A percentile compares a stretch with the other conserved stretches of the same genome.
Conservation (phyloP, 169 alveolate genomes). For the Miamiensis avidus region DNA sequence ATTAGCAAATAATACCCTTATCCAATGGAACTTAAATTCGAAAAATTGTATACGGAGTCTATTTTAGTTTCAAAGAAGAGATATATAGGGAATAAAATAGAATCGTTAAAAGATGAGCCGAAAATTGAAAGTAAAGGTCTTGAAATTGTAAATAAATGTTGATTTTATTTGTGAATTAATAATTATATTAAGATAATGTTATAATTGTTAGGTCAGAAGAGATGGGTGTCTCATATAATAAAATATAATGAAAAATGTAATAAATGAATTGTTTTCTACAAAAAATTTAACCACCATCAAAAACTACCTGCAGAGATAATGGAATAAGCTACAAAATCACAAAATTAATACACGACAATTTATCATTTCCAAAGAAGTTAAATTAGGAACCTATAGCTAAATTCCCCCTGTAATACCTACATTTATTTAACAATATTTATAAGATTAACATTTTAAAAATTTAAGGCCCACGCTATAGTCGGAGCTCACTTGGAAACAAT, state of each 20-base stretch:
- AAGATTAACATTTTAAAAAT: too few species aligned
- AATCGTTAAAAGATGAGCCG: conserved; percentile 55
- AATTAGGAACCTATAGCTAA: conserved; percentile 60
- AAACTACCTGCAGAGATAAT: conserved; percentile 62
- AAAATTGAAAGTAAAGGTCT: conserved; percentile 75
- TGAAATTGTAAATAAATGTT: conserved; percentile 76
- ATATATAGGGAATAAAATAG: conserved; percentile 79
- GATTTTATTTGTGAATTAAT: too few species aligned
- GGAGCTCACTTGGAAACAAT: conserved; percentile 54
- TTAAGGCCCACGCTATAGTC: conserved; percentile 72
- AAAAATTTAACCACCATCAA: conserved; percentile 68
- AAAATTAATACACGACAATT: conserved; percentile 69
- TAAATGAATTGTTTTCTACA: conserved; percentile 66
- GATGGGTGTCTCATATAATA: conserved; percentile 65
- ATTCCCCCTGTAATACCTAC: too few species aligned
- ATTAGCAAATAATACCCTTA: conserved; percentile 68
- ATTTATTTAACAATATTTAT: too few species aligned
- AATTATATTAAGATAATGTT: too few species aligned
- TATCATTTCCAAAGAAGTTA: conserved; percentile 75
- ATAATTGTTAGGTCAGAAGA: too few species aligned
- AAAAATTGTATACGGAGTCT: conserved; percentile 74
- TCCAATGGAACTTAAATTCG: conserved; percentile 84
- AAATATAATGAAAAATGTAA: conserved; percentile 67
- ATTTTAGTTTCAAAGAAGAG: conserved; percentile 73
- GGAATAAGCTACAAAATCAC: conserved; percentile 63